Base-by-base conservation (phyloP, 139 green algal genomes). In the Diplosphaera chodatii region DNA sequence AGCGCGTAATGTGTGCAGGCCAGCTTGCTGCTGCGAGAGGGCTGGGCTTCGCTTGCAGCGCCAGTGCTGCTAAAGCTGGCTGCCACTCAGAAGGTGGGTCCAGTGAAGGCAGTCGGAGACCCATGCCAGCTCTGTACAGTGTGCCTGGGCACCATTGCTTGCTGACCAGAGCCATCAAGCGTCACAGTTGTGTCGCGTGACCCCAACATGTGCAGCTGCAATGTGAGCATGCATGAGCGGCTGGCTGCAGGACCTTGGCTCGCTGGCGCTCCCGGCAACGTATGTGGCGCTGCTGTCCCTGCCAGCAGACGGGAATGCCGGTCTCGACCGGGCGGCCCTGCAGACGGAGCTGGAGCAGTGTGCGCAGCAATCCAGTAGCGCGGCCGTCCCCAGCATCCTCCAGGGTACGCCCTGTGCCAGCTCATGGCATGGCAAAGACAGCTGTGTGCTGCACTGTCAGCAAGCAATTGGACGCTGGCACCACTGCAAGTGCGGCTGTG, bases 21-120 rank as follows among this genome's bases (percentile, higher is more conserved):
- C 73, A 31, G 48, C 63, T 30, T 72, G 33, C 59, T 74, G n/a
- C 34, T 69, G 48, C 48, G 37, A 34, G 84, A 89, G 73, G 84
- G 82, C 55, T 89, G 84, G 84, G 69, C 68, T n/a, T 28, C 41
- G 4, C 37, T 84, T 56, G 82, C 79, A 20, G 76, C 77, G 2
- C 8, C 22, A 1, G 67, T 80, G 4, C 77, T 89, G 37, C 80
- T 69, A 4, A 77, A 82, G 68, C 75, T 89, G 25, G 74, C 80
- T 3, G 77, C 77, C 10, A 80, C 72, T 34, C 78, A 87, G 73
- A 30, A 68, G 56, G 64, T 59, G n/a, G n/a, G n/a, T n/a, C n/a
- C n/a, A n/a, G n/a, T n/a, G n/a, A n/a, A n/a, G n/a, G n/a, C n/a
- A n/a, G n/a, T n/a, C n/a, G n/a, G n/a, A n/a, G n/a, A n/a, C n/a